phyloP scores from a whole-genome alignment of 495 filamentous ascomycete genomes.

The Penicillium samsonianum region DNA sequence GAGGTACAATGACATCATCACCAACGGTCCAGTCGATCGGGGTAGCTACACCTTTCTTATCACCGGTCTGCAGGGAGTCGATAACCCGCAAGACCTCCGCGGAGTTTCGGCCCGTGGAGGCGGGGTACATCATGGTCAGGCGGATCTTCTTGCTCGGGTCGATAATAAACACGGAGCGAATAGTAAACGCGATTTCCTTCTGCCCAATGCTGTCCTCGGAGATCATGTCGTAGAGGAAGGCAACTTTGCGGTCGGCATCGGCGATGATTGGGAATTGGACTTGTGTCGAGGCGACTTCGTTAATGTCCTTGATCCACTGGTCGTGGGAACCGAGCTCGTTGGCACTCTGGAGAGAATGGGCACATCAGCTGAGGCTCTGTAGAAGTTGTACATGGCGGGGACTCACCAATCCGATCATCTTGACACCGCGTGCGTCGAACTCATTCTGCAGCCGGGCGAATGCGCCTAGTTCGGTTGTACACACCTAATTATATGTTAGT shows the following conservation, averaged over 20 bases:
- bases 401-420: constrained; percentile 64
- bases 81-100: constrained; percentile 94
- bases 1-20: constrained; percentile 95
- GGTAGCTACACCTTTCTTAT: constrained; percentile 93
- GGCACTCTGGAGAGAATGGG: constrained; percentile 32
- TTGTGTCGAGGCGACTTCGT: constrained; percentile 81
- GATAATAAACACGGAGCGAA: constrained; percentile 98
- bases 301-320: constrained; percentile 92
- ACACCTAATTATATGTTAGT: constrained; percentile 22
- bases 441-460: constrained; percentile 64
- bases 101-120: constrained; percentile 94
- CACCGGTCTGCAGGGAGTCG: constrained; percentile 94
- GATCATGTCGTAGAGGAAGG: constrained; percentile 94
- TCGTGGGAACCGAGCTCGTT: constrained; percentile 56
- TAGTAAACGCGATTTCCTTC: constrained; percentile 97
- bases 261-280: constrained; percentile 95
- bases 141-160: constrained; percentile 98
- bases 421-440: constrained; percentile 62
- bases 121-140: constrained; percentile 93
- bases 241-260: constrained; percentile 92
- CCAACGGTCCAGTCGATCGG: constrained; percentile 89
- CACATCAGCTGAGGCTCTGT: constrained; percentile 57
- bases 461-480: constrained; percentile 69
- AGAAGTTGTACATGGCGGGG: constrained; percentile 52
- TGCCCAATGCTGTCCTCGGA: constrained; percentile 87